Percentiles rank a stretch among this genome's conserved stretches.
Evolutionary conservation across 192 early-diverging fungal species (phyloP).

Genomic region (Backusella mclennaniae): DNA sequence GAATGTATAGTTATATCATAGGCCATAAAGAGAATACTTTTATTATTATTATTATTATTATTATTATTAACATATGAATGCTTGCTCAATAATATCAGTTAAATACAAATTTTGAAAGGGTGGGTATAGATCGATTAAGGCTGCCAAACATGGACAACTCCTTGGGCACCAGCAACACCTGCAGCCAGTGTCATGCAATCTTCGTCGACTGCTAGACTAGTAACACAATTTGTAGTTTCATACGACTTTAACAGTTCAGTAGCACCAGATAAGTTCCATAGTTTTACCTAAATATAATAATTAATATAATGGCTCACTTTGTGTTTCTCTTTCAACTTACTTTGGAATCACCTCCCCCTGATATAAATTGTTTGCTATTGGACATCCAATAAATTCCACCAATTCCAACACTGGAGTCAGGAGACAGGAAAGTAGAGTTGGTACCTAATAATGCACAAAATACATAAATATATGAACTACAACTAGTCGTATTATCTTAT

Average conservation of each 20-base stretch:
- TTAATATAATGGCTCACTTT: neutral
- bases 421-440: neutral
- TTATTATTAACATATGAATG: neutral
- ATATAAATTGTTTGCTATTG: conserved; percentile 10
- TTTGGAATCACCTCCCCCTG: conserved; percentile 23
- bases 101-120: neutral
- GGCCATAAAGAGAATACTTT: neutral
- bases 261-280: conserved; percentile 16
- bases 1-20: neutral
- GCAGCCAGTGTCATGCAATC: conserved; percentile 14
- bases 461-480: neutral
- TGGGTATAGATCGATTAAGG: conserved; percentile 1
- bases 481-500: neutral
- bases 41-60: neutral
- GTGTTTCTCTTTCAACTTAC: neutral
- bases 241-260: conserved; percentile 7
- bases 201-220: conserved; percentile 23
- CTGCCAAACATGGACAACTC: conserved; percentile 23
- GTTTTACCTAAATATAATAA: conserved; percentile 14
- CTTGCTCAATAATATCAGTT: neutral
- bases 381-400: conserved; percentile 20
- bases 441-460: neutral
- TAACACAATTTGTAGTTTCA: conserved; percentile 14
- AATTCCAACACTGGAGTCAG: conserved; percentile 24
- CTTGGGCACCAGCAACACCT: conserved; percentile 26